These are phyloP conservation scores for Dendrocalamus sinicus DNA, from an alignment of 176 grass and related monocot species.

Conservation along the genomic window DNA sequence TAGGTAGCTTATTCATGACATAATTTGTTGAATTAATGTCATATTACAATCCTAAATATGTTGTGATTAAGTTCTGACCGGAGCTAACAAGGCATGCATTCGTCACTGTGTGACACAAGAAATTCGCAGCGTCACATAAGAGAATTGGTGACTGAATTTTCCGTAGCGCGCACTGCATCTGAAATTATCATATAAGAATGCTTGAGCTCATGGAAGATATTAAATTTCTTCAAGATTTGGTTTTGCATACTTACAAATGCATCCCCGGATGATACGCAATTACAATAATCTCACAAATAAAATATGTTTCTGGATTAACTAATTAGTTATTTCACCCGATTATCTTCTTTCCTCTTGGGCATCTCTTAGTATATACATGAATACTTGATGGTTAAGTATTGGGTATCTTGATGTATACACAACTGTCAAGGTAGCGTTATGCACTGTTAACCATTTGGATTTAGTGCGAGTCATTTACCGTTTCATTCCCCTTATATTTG, in stretches of 20 bases:
- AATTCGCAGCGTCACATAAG: constrained; percentile 30
- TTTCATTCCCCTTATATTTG: background rate
- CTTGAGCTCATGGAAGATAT: background rate
- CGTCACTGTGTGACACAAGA: constrained; percentile 17
- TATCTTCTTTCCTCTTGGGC: background rate
- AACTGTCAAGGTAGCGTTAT: background rate
- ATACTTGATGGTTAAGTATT: constrained; percentile 8
- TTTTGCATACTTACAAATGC: constrained; percentile 8
- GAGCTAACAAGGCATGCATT: constrained; percentile 22
- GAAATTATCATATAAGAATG: constrained; percentile 15
- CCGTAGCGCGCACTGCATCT: constrained; percentile 21
- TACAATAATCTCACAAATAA: constrained; percentile 15
- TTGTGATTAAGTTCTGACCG: background rate
- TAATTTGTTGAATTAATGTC: background rate
- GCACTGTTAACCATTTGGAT: background rate
- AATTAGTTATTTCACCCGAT: background rate
- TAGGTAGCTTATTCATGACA: background rate
- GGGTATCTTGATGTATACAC: background rate
- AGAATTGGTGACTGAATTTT: constrained; percentile 14
- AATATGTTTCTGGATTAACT: background rate
- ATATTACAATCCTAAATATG: background rate
- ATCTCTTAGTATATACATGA: background rate
- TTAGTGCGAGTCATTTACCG: background rate
- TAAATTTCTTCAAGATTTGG: constrained; percentile 36
- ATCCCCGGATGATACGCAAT: background rate